Percentiles rank a stretch among this genome's conserved stretches.
Conservation (phyloP, 208 protist genomes). For the Wallacemonas sp. region DNA sequence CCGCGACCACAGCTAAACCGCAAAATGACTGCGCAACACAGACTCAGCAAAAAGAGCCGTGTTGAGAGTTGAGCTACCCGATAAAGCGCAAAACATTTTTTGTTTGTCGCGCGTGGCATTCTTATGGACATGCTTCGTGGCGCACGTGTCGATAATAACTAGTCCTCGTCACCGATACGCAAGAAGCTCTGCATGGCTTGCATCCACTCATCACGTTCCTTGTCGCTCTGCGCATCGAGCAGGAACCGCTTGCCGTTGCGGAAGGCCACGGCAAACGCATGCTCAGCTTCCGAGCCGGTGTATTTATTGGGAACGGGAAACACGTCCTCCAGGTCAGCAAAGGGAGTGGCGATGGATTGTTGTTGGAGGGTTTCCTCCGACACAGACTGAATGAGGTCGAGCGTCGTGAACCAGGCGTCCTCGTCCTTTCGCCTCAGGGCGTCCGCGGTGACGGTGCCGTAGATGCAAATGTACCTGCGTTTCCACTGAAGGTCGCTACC, state of each 20-base stretch:
- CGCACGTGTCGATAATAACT: no score
- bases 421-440: neutral
- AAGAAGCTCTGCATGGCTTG: constrained; percentile 15
- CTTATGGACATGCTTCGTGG: no score
- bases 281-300: constrained; percentile 14
- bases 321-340: constrained; percentile 16
- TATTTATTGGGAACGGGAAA: constrained; percentile 18
- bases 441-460: constrained; percentile 1
- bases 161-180: constrained; percentile 15
- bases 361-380: constrained; percentile 8
- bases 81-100: neutral
- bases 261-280: constrained; percentile 18
- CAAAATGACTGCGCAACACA: neutral
- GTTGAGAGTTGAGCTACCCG: neutral
- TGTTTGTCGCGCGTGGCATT: no score
- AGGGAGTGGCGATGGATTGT: constrained; percentile 14
- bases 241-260: constrained; percentile 17
- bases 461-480: constrained; percentile 17
- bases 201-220: constrained; percentile 19
- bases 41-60: no score
- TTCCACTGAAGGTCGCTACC: constrained; percentile 20
- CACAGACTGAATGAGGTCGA: constrained; percentile 14
- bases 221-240: constrained; percentile 10
- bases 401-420: constrained; percentile 5
- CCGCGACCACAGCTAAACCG: neutral